Percentiles rank a stretch among this genome's conserved stretches.
These are phyloP conservation scores for Schizonepeta tenuifolia DNA, from an alignment of 257 asterid species.

Conservation along the genomic window DNA sequence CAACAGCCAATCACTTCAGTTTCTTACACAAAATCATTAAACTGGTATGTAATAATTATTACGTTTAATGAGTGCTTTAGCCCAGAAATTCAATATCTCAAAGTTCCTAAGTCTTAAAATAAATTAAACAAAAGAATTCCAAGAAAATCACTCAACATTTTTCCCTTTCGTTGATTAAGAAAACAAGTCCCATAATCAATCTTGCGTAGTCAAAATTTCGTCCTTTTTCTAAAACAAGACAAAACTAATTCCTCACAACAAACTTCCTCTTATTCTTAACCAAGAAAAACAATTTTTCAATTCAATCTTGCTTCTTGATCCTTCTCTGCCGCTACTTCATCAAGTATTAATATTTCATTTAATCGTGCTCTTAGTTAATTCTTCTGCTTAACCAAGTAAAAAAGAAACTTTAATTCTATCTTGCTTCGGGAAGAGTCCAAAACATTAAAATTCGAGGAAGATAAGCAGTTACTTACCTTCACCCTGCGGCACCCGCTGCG, in stretches of 20 bases:
- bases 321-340: not conserved
- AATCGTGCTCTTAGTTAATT: constrained; percentile 1
- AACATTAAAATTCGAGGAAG: not conserved
- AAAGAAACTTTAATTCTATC: not conserved
- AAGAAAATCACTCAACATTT: not conserved
- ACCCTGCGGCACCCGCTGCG: constrained; percentile 58
- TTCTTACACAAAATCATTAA: constrained; percentile 1
- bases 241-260: too few relatives aligned
- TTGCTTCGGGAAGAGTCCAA: constrained; percentile 26
- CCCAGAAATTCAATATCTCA: constrained; percentile 7
- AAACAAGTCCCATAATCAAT: not conserved
- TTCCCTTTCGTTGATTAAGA: constrained; percentile 2
- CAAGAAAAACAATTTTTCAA: not conserved
- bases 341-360: not conserved
- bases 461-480: constrained; percentile 45
- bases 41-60: too few relatives aligned
- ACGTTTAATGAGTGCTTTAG: too few relatives aligned
- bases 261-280: constrained; percentile 4
- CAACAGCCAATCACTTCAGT: not conserved
- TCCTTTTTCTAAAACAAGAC: not conserved
- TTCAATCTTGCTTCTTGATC: constrained; percentile 3
- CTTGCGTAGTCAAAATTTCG: not conserved
- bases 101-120: not conserved
- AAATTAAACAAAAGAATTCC: not conserved
- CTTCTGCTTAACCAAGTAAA: too few relatives aligned